phyloP scores from a whole-genome alignment of 441 rosid species.

The Jatropha podagrica region DNA sequence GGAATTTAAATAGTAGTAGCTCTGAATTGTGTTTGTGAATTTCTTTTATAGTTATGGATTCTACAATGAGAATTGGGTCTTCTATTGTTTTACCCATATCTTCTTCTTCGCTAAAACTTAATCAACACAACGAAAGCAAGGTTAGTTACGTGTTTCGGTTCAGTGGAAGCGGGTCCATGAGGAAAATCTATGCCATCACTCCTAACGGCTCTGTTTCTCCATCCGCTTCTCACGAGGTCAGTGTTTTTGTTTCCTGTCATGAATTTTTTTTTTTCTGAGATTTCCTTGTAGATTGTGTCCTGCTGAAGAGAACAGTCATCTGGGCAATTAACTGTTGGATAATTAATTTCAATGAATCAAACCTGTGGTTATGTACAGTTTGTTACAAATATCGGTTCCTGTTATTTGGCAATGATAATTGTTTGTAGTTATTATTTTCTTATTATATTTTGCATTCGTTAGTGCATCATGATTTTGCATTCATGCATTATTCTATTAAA shows the following conservation, averaged over 20 bases:
- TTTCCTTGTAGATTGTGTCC: background rate
- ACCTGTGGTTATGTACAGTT: background rate
- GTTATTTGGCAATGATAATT: background rate
- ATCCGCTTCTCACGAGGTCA: slow-evolving; percentile 51
- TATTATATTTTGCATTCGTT: no score
- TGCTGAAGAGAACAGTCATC: background rate
- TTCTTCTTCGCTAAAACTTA: slow-evolving; percentile 29
- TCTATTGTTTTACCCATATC: slow-evolving; percentile 25
- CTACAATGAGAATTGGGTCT: slow-evolving; percentile 28
- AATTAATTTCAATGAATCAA: background rate
- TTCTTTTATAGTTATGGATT: slow-evolving; percentile 28
- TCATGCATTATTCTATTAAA: no score
- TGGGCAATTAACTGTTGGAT: background rate
- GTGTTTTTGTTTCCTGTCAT: slow-evolving; percentile 3
- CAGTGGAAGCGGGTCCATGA: slow-evolving; percentile 9
- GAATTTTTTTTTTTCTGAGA: background rate
- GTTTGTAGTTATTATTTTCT: background rate
- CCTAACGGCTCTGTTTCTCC: slow-evolving; percentile 46
- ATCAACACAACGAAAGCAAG: background rate
- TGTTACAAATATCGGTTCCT: background rate
- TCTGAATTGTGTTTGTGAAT: background rate
- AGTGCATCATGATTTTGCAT: no score
- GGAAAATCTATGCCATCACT: slow-evolving; percentile 23
- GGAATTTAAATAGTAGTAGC: background rate
- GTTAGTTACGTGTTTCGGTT: slow-evolving; percentile 24